Evolutionary conservation across 345 rosid genomes (phyloP).

Genomic region (Gossypium longicalyx): DNA sequence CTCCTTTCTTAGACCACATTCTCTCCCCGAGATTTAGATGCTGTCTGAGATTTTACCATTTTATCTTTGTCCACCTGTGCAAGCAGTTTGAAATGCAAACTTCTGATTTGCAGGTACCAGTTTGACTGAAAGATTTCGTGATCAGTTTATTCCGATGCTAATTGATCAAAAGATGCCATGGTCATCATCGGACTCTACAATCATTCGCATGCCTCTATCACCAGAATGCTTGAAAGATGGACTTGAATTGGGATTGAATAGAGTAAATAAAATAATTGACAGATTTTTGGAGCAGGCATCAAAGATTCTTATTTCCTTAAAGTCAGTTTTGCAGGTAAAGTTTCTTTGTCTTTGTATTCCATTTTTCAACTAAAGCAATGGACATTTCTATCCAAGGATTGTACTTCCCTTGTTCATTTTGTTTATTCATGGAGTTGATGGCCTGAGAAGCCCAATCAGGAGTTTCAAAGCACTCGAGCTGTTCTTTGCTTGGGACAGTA

Average conservation of each 20-base stretch:
- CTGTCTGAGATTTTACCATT: not conserved
- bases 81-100: not conserved
- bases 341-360: slow-evolving; percentile 1
- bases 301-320: slow-evolving; percentile 65
- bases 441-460: slow-evolving; percentile 6
- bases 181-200: slow-evolving; percentile 66
- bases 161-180: slow-evolving; percentile 64
- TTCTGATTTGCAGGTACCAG: slow-evolving; percentile 53
- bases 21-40: not conserved
- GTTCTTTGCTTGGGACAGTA: not conserved
- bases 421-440: not conserved
- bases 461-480: not conserved
- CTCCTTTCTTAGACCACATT: not conserved
- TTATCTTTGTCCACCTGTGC: not conserved
- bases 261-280: slow-evolving; percentile 60
- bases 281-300: slow-evolving; percentile 72
- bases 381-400: not conserved
- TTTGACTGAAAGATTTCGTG: slow-evolving; percentile 72
- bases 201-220: slow-evolving; percentile 90
- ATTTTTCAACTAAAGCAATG: not conserved
- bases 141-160: slow-evolving; percentile 84
- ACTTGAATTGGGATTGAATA: slow-evolving; percentile 57
- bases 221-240: slow-evolving; percentile 70
- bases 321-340: slow-evolving; percentile 77
- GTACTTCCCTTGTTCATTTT: not conserved